Evolutionary conservation across 23 red algal genomes (phyloP), one percentile per base, ranked within the genome.

Genomic region (Gracilaria gracilis): DNA sequence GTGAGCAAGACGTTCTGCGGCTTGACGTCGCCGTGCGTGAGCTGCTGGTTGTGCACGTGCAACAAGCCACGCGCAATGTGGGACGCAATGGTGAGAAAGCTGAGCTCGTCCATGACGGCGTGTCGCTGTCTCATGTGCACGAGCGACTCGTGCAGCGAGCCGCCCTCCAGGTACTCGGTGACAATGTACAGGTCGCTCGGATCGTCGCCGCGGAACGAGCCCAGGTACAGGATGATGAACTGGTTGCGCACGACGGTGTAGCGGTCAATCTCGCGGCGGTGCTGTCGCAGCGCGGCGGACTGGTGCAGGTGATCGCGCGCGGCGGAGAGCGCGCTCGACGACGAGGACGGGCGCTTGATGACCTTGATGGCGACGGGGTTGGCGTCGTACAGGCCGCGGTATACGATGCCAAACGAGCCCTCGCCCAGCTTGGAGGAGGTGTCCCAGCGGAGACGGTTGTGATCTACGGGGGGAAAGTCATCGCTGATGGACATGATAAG

Each of bases 1-100:
- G 83, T 76, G 37, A 95, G 84, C 39, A 95, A 77, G n/a, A 95
- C 67, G 47, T 95, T 95, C 61, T 83, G 83, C 38, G 93, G 85
- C 79, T 95, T 95, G 11, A 95, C 61, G 70, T 95, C 93, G 33
- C 93, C 93, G 44, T 95, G 93, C 24, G 84, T 88, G 66, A 80
- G 69, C 38, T 66, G 20, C 38, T 79, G 39, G 28, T 36, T 49
- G 57, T 95, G 93, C 12, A 95, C 69, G 42, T 95, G 86, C 11
- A 38, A 24, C n/a, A 95, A 61, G 8, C 93, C 93, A 15, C 66
- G 50, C 17, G 85, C 93, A 12, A 95, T 95, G 19, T 95, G 93
- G 21, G 40, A 42, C 21, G 83, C 83, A 59, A 95, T 70, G 51
- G 47, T 72, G 28, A 95, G 83, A 50, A 88, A 95, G 49, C 53